Percentiles rank a stretch among this genome's conserved stretches.
These are phyloP conservation scores for Eucalyptus polyanthemos DNA, from an alignment of 345 rosid genomes.

Conservation along the genomic window DNA sequence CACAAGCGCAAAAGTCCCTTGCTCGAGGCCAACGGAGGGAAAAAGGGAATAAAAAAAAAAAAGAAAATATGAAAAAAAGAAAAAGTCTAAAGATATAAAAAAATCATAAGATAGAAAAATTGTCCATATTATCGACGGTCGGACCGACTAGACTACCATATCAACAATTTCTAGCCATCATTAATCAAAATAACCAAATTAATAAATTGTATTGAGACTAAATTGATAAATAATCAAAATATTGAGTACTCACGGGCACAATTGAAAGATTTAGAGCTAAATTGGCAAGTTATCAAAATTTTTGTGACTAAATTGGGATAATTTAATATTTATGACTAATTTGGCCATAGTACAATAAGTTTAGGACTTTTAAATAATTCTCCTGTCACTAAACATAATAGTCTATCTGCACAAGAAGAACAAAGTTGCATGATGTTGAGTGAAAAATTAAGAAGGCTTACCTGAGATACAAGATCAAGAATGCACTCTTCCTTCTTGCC, in stretches of 20 bases:
- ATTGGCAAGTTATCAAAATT: too few species aligned
- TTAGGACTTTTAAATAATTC: too few species aligned
- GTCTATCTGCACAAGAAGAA: not conserved
- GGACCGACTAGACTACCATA: fast-evolving
- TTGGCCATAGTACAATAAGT: not conserved
- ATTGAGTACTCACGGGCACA: too few species aligned
- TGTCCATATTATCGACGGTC: fast-evolving
- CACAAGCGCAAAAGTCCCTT: not conserved
- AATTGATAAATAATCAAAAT: too few species aligned
- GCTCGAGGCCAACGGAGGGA: not conserved
- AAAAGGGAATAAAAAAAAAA: not conserved
- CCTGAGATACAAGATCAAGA: not conserved
- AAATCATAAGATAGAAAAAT: not conserved
- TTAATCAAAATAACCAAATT: not conserved
- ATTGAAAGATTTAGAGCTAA: too few species aligned
- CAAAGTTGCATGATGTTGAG: not conserved
- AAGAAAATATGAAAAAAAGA: not conserved
- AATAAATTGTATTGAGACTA: too few species aligned
- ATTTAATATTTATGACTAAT: not conserved
- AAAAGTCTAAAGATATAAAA: not conserved
- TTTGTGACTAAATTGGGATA: too few species aligned
- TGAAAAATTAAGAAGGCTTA: not conserved
- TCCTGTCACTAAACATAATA: not conserved
- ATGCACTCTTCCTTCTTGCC: not conserved
- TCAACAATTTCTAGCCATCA: not conserved